Evolutionary conservation across 306 rosid genomes (phyloP).

Genomic region (Pyrus pyrifolia): DNA sequence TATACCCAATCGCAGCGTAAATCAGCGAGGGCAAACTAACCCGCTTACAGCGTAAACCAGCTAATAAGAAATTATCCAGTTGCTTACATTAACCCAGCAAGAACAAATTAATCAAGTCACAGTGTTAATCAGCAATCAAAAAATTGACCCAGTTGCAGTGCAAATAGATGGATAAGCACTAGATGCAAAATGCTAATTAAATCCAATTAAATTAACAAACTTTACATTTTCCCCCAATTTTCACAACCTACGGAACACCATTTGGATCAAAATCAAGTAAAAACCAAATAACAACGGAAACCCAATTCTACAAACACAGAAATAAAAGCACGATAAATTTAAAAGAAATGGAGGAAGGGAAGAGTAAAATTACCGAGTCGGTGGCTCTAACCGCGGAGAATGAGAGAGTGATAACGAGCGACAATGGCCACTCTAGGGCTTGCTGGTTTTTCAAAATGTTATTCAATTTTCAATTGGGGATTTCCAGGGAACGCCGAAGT

Average conservation of each 20-base stretch:
- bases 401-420: neutral
- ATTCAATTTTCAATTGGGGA: neutral
- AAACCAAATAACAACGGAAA: neutral
- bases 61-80: neutral
- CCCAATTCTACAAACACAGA: neutral
- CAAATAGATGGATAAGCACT: neutral
- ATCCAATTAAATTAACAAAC: neutral
- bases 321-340: neutral
- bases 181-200: neutral
- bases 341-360: neutral
- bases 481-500: neutral
- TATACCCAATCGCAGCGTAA: neutral
- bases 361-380: neutral
- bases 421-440: neutral
- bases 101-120: neutral
- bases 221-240: neutral
- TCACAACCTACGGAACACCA: neutral
- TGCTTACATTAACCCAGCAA: neutral
- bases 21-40: neutral
- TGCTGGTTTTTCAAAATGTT: neutral
- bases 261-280: neutral
- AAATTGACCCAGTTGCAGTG: neutral
- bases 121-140: neutral
- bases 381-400: neutral
- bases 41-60: neutral